Percentiles rank a stretch among this genome's conserved stretches.
Evolutionary conservation across 2,329 filamentous ascomycete species (phyloP).

Genomic region (Aspergillus udagawae): DNA sequence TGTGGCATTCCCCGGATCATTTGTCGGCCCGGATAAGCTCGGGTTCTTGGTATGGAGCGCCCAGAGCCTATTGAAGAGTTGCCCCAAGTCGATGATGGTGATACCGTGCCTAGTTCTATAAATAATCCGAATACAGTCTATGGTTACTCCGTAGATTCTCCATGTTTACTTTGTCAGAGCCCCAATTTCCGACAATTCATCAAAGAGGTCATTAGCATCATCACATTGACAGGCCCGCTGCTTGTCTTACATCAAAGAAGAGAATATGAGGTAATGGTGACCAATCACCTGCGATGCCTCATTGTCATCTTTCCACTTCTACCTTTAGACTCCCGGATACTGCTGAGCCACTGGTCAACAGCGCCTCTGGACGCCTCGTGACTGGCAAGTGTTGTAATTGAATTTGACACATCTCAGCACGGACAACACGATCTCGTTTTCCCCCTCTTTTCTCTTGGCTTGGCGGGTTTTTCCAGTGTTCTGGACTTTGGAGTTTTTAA

Average conservation of each 20-base stretch:
- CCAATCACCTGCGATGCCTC: neutral
- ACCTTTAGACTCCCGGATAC: neutral
- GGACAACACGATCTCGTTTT: slow-evolving; percentile 8
- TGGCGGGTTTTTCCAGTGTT: slow-evolving; percentile 6
- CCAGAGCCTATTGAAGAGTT: neutral
- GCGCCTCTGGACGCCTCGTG: slow-evolving; percentile 4
- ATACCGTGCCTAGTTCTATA: neutral
- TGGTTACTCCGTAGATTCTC: neutral
- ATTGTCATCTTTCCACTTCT: neutral
- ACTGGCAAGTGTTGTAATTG: slow-evolving; percentile 6
- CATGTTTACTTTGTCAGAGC: neutral
- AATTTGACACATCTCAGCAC: slow-evolving; percentile 15
- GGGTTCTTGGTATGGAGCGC: neutral
- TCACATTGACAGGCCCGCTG: neutral
- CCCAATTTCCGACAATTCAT: neutral
- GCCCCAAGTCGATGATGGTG: neutral
- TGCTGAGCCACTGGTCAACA: neutral
- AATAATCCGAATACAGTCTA: neutral
- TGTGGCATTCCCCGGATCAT: slow-evolving; percentile 16
- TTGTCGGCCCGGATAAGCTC: slow-evolving; percentile 14
- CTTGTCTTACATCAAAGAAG: neutral
- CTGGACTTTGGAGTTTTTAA: slow-evolving; percentile 6
- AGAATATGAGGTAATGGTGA: neutral
- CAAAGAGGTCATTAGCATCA: neutral
- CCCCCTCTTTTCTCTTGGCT: slow-evolving; percentile 14